Base-by-base conservation (phyloP, 495 filamentous ascomycete species). In the Durotheca rogersii region DNA sequence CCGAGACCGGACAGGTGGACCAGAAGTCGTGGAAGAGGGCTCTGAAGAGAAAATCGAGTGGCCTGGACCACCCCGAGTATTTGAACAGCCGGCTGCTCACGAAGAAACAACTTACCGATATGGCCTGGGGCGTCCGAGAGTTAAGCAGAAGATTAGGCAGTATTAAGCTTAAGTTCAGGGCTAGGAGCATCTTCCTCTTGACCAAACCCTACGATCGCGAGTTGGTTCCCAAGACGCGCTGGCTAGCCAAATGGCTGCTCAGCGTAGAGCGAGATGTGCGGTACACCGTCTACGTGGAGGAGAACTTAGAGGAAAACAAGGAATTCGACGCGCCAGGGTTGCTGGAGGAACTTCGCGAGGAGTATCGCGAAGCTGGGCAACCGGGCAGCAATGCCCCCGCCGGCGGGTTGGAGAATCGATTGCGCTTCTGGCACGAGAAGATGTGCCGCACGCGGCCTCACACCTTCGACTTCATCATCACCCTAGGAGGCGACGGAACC, bases 401-500 rank as follows among this genome's bases (percentile, higher is more conserved):
- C 35, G 75, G 80, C 0, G 71, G 76, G 0, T 74, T 81, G 19
- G 63, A 67, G 20, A 75, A 67, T 27, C 77, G 90, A 23, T 64
- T 97, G 32, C 82, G 81, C 36, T 95, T 84, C 67, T 98, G 93
- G 93, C 83, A 79, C 19, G 82, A 85, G 36, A 77, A 85, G 38
- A 80, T 96, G 53, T 95, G 89, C 41, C 72, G 74, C 35, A 78
- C 81, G 17, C 74, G 83, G 38, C 93, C 94, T 0, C 89, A 96
- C 51, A 83, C 81, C 2, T 96, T 96, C 62, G 93, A 98, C 68
- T 90, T 98, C 60, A 85, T 93, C 11, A 75, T 98, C 25, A 94
- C 92, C 0, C 83, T 98, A 2, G 93, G 93, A n/a, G 93, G 93
- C 7, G 93, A 98, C 63, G 93, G 93, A 10, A 98, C 93, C 0